These are phyloP conservation scores for Draba incana DNA, from an alignment of 345 rosid genomes.

Conservation along the genomic window DNA sequence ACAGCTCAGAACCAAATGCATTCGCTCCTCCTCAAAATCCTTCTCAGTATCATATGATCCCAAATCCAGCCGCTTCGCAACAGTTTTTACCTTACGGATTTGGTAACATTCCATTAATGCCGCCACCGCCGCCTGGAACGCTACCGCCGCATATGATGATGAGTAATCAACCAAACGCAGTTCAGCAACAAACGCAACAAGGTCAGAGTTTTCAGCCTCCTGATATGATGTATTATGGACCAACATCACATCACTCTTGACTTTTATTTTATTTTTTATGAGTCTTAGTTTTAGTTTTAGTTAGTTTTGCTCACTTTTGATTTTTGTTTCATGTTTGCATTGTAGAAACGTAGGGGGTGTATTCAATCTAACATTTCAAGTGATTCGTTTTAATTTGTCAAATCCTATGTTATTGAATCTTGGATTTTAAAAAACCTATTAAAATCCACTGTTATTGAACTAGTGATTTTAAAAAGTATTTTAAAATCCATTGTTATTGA, in stretches of 20 bases:
- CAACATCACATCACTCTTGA: slow-evolving; percentile 59
- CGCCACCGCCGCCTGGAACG: slow-evolving; percentile 49
- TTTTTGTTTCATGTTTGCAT: background rate
- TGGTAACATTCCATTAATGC: slow-evolving; percentile 58
- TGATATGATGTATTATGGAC: slow-evolving; percentile 63
- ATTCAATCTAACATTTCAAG: too few species aligned
- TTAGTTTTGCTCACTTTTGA: background rate
- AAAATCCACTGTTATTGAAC: too few species aligned
- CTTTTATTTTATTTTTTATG: background rate
- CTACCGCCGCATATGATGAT: slow-evolving; percentile 48
- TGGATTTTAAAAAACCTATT: too few species aligned
- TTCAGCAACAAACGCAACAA: slow-evolving; percentile 48
- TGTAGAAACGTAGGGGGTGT: slow-evolving; percentile 6
- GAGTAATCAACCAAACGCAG: slow-evolving; percentile 45
- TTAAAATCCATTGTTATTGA: too few species aligned
- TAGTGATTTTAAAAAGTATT: too few species aligned
- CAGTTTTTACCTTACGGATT: slow-evolving; percentile 65
- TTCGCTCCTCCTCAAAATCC: slow-evolving; percentile 47
- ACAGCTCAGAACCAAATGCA: slow-evolving; percentile 48
- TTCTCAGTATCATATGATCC: slow-evolving; percentile 57
- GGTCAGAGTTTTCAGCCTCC: slow-evolving; percentile 69
- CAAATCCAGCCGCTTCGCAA: slow-evolving; percentile 50
- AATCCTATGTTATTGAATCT: too few species aligned
- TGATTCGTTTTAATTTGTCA: too few species aligned
- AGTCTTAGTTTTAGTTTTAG: slow-evolving; percentile 13